phyloP scores from a whole-genome alignment of 2,329 filamentous ascomycete genomes.

The Xylariaceae sp. region DNA sequence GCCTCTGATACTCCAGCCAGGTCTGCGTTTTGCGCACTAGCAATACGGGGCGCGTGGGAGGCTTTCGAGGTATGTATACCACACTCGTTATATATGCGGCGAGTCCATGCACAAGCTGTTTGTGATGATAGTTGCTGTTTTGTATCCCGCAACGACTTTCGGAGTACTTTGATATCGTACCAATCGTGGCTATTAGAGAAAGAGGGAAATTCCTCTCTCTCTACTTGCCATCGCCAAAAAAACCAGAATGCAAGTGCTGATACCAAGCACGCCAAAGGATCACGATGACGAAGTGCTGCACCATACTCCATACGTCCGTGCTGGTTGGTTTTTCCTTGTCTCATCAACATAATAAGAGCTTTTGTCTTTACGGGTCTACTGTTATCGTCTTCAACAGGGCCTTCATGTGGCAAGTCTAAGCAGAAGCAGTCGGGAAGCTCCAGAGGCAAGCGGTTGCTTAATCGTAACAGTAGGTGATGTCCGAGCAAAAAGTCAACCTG shows the following conservation, averaged over 20 bases:
- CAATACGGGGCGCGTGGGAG: not conserved
- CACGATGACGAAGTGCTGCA: not conserved
- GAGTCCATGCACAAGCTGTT: not conserved
- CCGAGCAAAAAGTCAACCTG: not conserved
- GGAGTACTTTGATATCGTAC: not conserved
- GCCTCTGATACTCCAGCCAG: not conserved
- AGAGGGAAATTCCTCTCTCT: not conserved
- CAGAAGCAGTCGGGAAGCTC: constrained; percentile 1
- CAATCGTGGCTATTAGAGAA: not conserved
- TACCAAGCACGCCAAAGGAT: not conserved
- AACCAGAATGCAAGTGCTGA: not conserved
- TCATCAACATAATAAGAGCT: not conserved
- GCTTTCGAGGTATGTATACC: not conserved
- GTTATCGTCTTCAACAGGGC: not conserved
- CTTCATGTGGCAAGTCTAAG: not conserved
- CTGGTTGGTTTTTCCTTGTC: not conserved
- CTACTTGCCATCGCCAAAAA: constrained; percentile 1
- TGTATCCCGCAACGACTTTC: not conserved
- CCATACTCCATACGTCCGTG: not conserved
- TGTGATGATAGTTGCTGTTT: not conserved
- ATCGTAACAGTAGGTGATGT: not conserved
- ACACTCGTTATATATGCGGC: not conserved
- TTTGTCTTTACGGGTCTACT: not conserved
- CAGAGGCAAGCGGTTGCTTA: not conserved
- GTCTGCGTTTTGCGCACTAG: not conserved